A percentile compares a stretch with the other conserved stretches of the same genome.
These are phyloP conservation scores for Yamadazyma ubonensis DNA, from an alignment of 805 yeast genomes.

Conservation along the genomic window DNA sequence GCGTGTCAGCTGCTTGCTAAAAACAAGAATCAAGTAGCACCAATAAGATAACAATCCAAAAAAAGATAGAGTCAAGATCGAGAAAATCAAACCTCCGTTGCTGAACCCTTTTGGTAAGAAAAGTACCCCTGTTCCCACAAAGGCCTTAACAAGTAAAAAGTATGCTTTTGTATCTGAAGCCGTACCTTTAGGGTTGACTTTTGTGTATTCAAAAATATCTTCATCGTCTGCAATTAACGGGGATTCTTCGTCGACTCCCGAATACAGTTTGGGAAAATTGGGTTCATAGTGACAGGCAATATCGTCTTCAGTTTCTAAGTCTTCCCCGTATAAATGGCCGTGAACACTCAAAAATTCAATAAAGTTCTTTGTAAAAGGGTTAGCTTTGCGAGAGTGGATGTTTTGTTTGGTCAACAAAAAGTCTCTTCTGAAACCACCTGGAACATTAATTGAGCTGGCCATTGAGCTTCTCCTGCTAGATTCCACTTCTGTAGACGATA, in stretches of 20 bases:
- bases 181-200: slow-evolving; percentile 49
- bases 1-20: slow-evolving; percentile 54
- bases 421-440: slow-evolving; percentile 82
- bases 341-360: slow-evolving; percentile 74
- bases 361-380: slow-evolving; percentile 66
- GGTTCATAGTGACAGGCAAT: slow-evolving; percentile 49
- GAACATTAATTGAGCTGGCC: slow-evolving; percentile 70
- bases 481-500: slow-evolving; percentile 23
- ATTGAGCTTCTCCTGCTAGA: slow-evolving; percentile 53
- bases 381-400: slow-evolving; percentile 27
- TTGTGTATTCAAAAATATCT: slow-evolving; percentile 16
- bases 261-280: slow-evolving; percentile 15
- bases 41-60: slow-evolving; percentile 74
- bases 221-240: slow-evolving; percentile 21
- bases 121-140: slow-evolving; percentile 74
- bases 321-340: slow-evolving; percentile 87
- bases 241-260: slow-evolving; percentile 18
- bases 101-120: slow-evolving; percentile 68
- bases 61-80: slow-evolving; percentile 48
- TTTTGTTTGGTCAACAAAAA: slow-evolving; percentile 39
- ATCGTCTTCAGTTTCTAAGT: slow-evolving; percentile 65
- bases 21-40: slow-evolving; percentile 69
- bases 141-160: slow-evolving; percentile 67
- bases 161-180: slow-evolving; percentile 74
- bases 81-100: slow-evolving; percentile 70